Base-by-base conservation (phyloP, 2,329 filamentous ascomycete genomes). In the Trichoderma sp. region DNA sequence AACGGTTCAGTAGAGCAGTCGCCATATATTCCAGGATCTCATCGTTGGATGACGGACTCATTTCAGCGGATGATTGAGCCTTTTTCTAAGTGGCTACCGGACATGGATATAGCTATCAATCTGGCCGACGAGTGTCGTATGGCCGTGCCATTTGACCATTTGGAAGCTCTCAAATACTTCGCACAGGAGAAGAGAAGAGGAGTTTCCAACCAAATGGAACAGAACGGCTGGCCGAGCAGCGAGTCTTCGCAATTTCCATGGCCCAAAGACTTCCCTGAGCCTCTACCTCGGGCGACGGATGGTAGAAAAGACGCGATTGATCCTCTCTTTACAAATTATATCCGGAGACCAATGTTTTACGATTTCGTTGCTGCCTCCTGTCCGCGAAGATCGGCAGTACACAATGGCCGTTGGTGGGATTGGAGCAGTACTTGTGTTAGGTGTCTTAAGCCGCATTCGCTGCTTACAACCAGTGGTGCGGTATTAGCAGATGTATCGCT, bases 91-190 rank as follows among this genome's bases (percentile, higher is more conserved):
- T 90, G 92, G 81, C 85, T 97, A 27, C 93, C 93, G 1, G 90
- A 94, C 77, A 94, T 96, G 93, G 92, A 95, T 78, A 84, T 97
- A 41, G 92, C 92, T 0, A 93, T 96, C 84, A 97, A 97, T 81
- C 87, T 93, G 14, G 88, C 94, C 84, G 90, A 92, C 79, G 90
- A 92, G 80, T 90, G 90, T 69, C 85, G 90, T 27, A 80, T 92
- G 45, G 86, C 91, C 12, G 87, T 89, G 8, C 86, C 89, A 12
- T 91, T 87, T 85, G 89, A 91, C 77, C 85, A 88, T 7, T 87
- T 92, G 75, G 83, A 85, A 73, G 88, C 88, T 53, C 6, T 90
- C 92, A 5, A 89, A 90, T 81, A 90, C 92, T 75, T 89, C 91
- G 77, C 85, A 83, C n/a, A 78, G 81, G 29, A 45, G n/a, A 68